Base-by-base conservation (phyloP, 2,329 filamentous ascomycete genomes). In the Verticillium tricorpus region DNA sequence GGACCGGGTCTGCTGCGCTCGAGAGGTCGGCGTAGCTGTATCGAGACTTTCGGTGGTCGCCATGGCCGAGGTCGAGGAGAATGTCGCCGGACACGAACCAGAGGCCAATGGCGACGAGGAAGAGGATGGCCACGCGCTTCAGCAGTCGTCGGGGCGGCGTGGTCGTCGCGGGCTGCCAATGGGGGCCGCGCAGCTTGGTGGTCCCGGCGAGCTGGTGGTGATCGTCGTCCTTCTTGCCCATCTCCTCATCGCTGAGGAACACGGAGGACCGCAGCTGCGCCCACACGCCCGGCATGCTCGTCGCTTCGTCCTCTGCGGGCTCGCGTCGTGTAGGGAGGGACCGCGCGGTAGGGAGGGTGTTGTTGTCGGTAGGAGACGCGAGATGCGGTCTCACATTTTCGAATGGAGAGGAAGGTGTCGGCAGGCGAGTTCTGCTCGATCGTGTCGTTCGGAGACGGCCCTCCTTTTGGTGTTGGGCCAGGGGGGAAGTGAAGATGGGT, bases 1-100 rank as follows among this genome's bases (percentile, higher is more conserved):
- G 59, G n/a, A 45, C 45, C 2, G 56, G 40, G 57, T 37, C 35
- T 56, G 19, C 61, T 60, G 37, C 64, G 62, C 31, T 59, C 22
- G 3, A 59, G 50, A 25, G 60, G 31, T 65, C 64, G 39, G 66
- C 61, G 63, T 78, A 80, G 12, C 70, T 66, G 5, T 78, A 77
- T 32, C 54, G 54, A 17, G 54, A 31, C 14, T 56, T 34, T n/a
- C 54, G 25, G 77, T 56, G 76, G 63, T 71, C 74, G 61, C 73
- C 73, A 34, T 72, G 71, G 57, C 70, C 71, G 63, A 81, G 67
- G 64, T 76, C 69, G 67, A 76, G 71, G 9, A 88, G 87, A 61
- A 90, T 83, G 70, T 89, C 85, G 67, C 83, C 82, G 69, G 89
- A 74, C 69, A 92, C 85, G 64, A 91, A 75, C 71, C 89, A 89